phyloP scores from a whole-genome alignment of 192 early-diverging fungal species.

The Umbelopsis vinacea region DNA sequence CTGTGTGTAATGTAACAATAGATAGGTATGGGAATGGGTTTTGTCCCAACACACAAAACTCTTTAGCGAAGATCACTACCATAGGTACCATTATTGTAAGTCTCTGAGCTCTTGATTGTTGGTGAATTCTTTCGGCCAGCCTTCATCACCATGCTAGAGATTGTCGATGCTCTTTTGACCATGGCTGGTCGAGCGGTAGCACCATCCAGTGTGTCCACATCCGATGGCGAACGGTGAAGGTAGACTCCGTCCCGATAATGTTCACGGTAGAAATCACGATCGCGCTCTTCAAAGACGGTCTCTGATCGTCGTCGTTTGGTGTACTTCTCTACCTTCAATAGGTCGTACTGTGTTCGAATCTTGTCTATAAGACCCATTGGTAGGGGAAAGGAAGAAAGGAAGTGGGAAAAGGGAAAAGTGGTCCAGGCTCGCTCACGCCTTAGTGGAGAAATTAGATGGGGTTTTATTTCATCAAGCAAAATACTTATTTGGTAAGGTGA shows the following conservation, averaged over 20 bases:
- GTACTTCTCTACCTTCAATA: slow-evolving; percentile 35
- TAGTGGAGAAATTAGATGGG: not conserved
- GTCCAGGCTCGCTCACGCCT: not conserved
- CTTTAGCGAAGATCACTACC: slow-evolving; percentile 12
- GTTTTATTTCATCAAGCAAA: too few relatives aligned
- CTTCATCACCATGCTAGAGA: slow-evolving; percentile 13
- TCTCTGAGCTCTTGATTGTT: slow-evolving; percentile 9
- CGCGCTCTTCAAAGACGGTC: slow-evolving; percentile 30
- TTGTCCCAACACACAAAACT: too few relatives aligned
- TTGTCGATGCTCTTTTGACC: not conserved
- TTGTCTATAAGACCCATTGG: slow-evolving; percentile 44
- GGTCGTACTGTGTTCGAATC: slow-evolving; percentile 23
- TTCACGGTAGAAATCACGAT: slow-evolving; percentile 29
- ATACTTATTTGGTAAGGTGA: too few relatives aligned
- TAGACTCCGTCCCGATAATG: slow-evolving; percentile 37
- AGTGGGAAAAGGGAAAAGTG: not conserved
- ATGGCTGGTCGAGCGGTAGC: not conserved
- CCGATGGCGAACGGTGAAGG: slow-evolving; percentile 1
- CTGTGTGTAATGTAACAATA: not conserved
- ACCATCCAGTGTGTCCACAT: not conserved
- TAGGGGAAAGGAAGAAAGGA: not conserved
- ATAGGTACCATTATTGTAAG: slow-evolving; percentile 18
- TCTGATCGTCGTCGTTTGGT: slow-evolving; percentile 38
- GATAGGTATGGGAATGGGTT: not conserved
- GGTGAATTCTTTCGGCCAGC: slow-evolving; percentile 8